Evolutionary conservation across 148 eudicot genomes (phyloP), one percentile per base, ranked within the genome.

Genomic region (Mesembryanthemum crystallinum): DNA sequence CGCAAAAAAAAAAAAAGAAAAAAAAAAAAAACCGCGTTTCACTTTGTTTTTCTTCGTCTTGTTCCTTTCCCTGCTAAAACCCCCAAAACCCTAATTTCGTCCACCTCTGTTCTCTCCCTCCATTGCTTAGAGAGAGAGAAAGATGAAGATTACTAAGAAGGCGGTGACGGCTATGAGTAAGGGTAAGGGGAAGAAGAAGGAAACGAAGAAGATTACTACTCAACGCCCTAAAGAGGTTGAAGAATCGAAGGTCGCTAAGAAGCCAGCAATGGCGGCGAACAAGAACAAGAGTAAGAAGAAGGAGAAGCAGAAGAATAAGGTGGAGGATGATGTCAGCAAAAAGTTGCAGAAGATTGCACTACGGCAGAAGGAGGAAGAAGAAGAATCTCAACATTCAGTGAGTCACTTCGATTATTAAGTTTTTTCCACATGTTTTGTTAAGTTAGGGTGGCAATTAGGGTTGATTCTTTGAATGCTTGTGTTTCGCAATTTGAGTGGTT

Each of bases 61-160:
- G 49, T 45, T 45, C 49, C 3, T 39, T 39, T 35, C 47, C 6
- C 47, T 65, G 45, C 47, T 32, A 65, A 65, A 65, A 18, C 69
- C 25, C 15, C 24, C 9, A 43, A 68, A 77, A 77, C 79, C 79
- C 79, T 77, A 77, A 69, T 17, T 60, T 1, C 8, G 0, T 5
- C 18, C 23, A n/a, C n/a, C n/a, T 30, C 9, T n/a, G 29, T 27
- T 8, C n/a, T 5, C 8, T 24, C 12, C 12, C n/a, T 14, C 27
- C 21, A n/a, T 33, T 3, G 18, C 33, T 17, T 28, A 21, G 58
- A 57, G 32, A 5, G 47, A 30, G 47, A 67, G 72, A 69, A 27
- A 66, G 69, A 63, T 63, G 62, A 73, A 80, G 68, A n/a, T 49
- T 23, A 10, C 74, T 3, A 47, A 76, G 73, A 62, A 52, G 28